Conservation (phyloP, 805 yeast genomes). For the Candida ovalis region DNA sequence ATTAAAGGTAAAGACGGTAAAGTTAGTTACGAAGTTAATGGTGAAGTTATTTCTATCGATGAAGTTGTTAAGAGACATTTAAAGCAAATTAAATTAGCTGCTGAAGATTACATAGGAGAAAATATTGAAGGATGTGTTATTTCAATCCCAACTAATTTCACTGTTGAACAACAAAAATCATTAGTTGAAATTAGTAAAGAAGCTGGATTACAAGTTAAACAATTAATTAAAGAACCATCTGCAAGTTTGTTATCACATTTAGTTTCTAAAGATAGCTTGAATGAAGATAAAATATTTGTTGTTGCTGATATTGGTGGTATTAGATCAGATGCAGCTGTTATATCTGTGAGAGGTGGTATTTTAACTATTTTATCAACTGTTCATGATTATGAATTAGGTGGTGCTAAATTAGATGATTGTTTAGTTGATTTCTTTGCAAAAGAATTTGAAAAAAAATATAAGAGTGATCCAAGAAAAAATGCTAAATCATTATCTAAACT, state of each 20-base stretch:
- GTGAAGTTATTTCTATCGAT: constrained; percentile 61
- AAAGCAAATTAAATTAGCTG: constrained; percentile 76
- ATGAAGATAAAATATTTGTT: constrained; percentile 71
- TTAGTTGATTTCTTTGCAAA: constrained; percentile 82
- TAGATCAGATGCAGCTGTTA: constrained; percentile 91
- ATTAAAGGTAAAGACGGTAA: constrained; percentile 55
- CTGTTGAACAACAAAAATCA: constrained; percentile 65
- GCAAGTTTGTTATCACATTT: constrained; percentile 87
- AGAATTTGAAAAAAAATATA: constrained; percentile 88
- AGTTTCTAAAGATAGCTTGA: constrained; percentile 44
- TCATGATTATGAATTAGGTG: constrained; percentile 82
- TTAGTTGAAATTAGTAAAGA: constrained; percentile 57
- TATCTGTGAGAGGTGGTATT: constrained; percentile 91
- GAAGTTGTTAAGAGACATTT: constrained; percentile 84
- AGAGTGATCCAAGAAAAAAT: constrained; percentile 73
- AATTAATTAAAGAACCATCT: constrained; percentile 87
- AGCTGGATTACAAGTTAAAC: constrained; percentile 78
- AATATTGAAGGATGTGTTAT: constrained; percentile 77
- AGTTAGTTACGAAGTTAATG: constrained; percentile 62
- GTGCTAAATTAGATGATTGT: constrained; percentile 77
- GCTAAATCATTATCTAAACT: constrained; percentile 88
- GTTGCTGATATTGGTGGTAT: constrained; percentile 97
- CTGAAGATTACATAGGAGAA: constrained; percentile 87
- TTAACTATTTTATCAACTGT: constrained; percentile 83
- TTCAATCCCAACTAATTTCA: constrained; percentile 87